phyloP scores from a whole-genome alignment of 192 early-diverging fungal genomes.

The Chytriomyces confervae region DNA sequence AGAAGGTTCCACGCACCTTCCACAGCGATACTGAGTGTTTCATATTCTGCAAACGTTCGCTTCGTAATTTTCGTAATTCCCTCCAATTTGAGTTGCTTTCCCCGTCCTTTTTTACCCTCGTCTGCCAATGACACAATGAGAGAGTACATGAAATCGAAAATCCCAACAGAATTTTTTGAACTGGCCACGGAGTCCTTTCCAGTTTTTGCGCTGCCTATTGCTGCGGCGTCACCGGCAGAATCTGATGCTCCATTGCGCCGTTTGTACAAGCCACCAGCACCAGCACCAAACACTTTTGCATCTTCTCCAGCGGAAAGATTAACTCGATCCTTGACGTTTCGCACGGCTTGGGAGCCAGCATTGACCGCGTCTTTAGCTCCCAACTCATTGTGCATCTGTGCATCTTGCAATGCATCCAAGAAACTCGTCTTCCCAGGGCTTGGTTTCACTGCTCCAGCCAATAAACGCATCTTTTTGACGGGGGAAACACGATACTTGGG shows the following conservation, averaged over 20 bases:
- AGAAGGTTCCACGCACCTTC: slow-evolving; percentile 6
- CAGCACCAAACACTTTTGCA: not conserved
- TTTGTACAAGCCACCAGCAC: slow-evolving; percentile 15
- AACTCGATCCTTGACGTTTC: no score
- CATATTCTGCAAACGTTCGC: slow-evolving; percentile 22
- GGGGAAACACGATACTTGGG: not conserved
- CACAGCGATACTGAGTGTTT: slow-evolving; percentile 4
- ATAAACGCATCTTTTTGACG: slow-evolving; percentile 1
- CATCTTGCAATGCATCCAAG: slow-evolving; percentile 22
- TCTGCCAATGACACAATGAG: not conserved
- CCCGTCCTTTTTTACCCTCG: not conserved
- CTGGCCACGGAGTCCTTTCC: no score
- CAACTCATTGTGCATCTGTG: not conserved
- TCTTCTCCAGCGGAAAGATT: no score
- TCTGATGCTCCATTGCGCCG: not conserved
- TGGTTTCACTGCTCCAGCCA: slow-evolving; percentile 29
- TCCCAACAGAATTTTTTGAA: not conserved
- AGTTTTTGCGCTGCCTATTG: not conserved
- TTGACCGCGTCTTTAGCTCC: not conserved
- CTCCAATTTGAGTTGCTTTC: not conserved
- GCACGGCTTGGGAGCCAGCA: no score
- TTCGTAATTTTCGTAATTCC: slow-evolving; percentile 1
- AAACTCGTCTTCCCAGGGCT: slow-evolving; percentile 23
- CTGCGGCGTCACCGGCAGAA: not conserved
- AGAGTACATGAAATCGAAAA: not conserved